A percentile compares a stretch with the other conserved stretches of the same genome.
These are phyloP conservation scores for Sugiyamaella japonica DNA, from an alignment of 1,139 yeast genomes.

Conservation along the genomic window DNA sequence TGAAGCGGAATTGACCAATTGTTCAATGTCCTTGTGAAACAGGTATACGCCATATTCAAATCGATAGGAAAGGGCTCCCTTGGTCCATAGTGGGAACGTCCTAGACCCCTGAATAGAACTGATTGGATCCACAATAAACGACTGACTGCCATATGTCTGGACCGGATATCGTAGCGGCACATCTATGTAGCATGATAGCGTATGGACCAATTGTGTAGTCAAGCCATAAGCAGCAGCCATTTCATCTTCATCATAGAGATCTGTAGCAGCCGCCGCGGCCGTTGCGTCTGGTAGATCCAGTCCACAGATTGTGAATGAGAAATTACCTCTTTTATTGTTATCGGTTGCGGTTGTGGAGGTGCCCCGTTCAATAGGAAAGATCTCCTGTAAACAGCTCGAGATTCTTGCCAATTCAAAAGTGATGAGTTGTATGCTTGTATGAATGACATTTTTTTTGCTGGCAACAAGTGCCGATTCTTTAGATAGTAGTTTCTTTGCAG, in stretches of 20 bases:
- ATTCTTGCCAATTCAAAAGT: constrained; percentile 33
- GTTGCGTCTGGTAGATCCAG: constrained; percentile 31
- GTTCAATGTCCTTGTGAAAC: constrained; percentile 52
- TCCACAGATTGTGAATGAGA: constrained; percentile 43
- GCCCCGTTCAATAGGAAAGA: constrained; percentile 43
- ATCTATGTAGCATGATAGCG: constrained; percentile 47
- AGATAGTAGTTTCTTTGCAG: constrained; percentile 19
- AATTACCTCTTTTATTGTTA: constrained; percentile 25
- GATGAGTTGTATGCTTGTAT: constrained; percentile 18
- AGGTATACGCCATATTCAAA: constrained; percentile 55
- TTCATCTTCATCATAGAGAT: constrained; percentile 40
- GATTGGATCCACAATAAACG: constrained; percentile 53
- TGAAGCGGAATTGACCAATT: constrained; percentile 45
- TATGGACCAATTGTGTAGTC: constrained; percentile 46
- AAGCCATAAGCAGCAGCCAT: constrained; percentile 54
- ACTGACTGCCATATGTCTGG: constrained; percentile 51
- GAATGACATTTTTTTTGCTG: constrained; percentile 8
- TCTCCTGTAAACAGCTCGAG: constrained; percentile 30
- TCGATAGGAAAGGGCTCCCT: constrained; percentile 49
- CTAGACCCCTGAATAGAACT: constrained; percentile 48
- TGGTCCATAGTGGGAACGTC: constrained; percentile 51
- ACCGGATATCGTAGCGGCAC: constrained; percentile 55
- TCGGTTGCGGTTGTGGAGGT: background rate
- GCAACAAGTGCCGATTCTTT: constrained; percentile 9
- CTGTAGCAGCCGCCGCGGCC: constrained; percentile 27